These are phyloP conservation scores for Apiospora phragmitis DNA, from an alignment of 2,329 filamentous ascomycete species.

Conservation along the genomic window DNA sequence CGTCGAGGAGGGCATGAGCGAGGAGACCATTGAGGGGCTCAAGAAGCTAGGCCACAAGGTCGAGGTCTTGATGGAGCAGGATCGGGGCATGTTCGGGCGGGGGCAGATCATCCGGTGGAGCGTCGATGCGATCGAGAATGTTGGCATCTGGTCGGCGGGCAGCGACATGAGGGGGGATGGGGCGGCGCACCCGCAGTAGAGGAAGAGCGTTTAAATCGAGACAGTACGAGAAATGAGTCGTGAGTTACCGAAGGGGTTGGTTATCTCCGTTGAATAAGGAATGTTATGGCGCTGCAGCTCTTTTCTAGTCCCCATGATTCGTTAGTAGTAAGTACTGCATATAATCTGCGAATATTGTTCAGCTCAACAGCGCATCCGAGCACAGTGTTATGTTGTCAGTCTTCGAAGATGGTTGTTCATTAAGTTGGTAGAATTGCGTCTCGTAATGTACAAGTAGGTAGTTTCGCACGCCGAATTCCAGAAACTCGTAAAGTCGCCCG, in stretches of 20 bases:
- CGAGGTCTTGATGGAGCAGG: conserved; percentile 63
- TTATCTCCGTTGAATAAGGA: background rate
- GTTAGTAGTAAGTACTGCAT: background rate
- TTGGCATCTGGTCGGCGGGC: conserved; percentile 79
- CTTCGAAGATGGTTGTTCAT: background rate
- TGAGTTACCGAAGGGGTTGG: background rate
- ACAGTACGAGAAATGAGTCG: background rate
- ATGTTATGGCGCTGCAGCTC: background rate
- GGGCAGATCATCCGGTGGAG: conserved; percentile 84
- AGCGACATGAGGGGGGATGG: conserved; percentile 90
- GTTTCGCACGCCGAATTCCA: background rate
- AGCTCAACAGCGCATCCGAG: background rate
- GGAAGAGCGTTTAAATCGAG: background rate
- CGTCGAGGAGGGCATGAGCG: conserved; percentile 78
- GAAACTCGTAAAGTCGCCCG: background rate
- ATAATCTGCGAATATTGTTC: background rate
- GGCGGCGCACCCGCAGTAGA: conserved; percentile 55
- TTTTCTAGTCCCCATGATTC: background rate
- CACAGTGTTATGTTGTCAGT: background rate
- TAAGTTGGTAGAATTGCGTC: conserved; percentile 1
- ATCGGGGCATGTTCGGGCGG: conserved; percentile 73
- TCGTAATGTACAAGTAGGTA: conserved; percentile 18
- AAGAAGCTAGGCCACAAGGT: conserved; percentile 72
- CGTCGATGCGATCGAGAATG: conserved; percentile 67
- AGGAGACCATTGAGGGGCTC: conserved; percentile 67